Conservation (phyloP, 2,329 filamentous ascomycete genomes). For the Apiospora hydei region DNA sequence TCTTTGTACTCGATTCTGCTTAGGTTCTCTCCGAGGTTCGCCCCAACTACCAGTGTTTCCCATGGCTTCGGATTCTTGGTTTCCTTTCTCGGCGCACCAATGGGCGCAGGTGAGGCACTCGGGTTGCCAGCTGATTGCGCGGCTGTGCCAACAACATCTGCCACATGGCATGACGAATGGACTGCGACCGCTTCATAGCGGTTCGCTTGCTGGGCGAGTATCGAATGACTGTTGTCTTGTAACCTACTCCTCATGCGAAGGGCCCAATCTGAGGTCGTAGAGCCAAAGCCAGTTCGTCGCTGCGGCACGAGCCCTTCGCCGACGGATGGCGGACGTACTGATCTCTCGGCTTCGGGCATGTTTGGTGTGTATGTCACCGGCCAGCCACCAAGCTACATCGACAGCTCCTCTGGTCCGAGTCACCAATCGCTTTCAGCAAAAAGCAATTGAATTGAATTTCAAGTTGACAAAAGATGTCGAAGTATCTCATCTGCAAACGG, state of each 20-base stretch:
- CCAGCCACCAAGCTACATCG: neutral
- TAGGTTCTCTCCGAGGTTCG: slow-evolving; percentile 45
- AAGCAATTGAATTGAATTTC: neutral
- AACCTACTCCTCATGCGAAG: neutral
- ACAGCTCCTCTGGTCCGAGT: neutral
- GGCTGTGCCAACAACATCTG: neutral
- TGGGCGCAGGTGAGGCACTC: neutral
- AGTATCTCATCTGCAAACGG: slow-evolving; percentile 14
- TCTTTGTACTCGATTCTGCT: slow-evolving; percentile 47
- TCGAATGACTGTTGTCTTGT: neutral
- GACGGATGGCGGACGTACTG: no score
- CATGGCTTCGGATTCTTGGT: slow-evolving; percentile 33
- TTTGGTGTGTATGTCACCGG: neutral
- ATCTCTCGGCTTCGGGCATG: neutral
- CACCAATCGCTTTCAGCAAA: neutral
- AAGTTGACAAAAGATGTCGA: neutral
- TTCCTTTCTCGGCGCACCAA: neutral
- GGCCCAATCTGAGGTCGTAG: neutral
- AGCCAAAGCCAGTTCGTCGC: neutral
- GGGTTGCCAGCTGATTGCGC: neutral
- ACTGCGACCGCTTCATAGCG: neutral
- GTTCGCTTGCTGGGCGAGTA: neutral
- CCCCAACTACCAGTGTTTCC: slow-evolving; percentile 45
- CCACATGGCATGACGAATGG: neutral
- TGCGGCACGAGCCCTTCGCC: neutral